These are phyloP conservation scores for Narthecium ossifragum DNA, from an alignment of 106 monocot genomes.

Conservation along the genomic window DNA sequence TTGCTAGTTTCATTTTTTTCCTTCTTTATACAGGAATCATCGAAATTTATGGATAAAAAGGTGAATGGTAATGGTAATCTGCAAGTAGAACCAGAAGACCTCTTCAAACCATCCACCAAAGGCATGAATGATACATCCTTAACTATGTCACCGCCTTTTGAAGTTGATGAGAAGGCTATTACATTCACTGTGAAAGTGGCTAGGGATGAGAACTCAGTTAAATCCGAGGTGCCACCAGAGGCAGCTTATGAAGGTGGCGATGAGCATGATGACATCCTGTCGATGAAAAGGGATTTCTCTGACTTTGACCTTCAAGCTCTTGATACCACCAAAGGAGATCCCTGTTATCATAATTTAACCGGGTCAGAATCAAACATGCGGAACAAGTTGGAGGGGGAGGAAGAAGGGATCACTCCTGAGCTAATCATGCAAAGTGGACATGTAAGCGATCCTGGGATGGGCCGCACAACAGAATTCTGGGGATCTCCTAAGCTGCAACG, in stretches of 20 bases:
- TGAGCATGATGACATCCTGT: constrained; percentile 57
- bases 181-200: constrained; percentile 6
- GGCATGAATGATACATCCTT: constrained; percentile 10
- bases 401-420: constrained; percentile 32
- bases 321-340: constrained; percentile 7
- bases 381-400: constrained; percentile 20
- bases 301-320: constrained; percentile 49
- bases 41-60: constrained; percentile 16
- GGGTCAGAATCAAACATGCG: constrained; percentile 7
- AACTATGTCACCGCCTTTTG: neutral
- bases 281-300: constrained; percentile 55
- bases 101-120: constrained; percentile 6
- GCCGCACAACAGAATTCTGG: constrained; percentile 11
- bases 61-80: constrained; percentile 7
- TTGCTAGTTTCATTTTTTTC: constrained; percentile 7
- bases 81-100: constrained; percentile 36
- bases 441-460: constrained; percentile 60
- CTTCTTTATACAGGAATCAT: constrained; percentile 20
- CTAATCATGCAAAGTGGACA: constrained; percentile 31
- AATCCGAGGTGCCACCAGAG: constrained; percentile 16
- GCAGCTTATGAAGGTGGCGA: constrained; percentile 65
- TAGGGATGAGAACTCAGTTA: constrained; percentile 7
- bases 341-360: neutral
- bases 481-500: constrained; percentile 52
- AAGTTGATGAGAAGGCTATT: neutral